A percentile compares a stretch with the other conserved stretches of the same genome.
Conservation (phyloP, 768 basidiomycete species). For the Trametopsis cervina region DNA sequence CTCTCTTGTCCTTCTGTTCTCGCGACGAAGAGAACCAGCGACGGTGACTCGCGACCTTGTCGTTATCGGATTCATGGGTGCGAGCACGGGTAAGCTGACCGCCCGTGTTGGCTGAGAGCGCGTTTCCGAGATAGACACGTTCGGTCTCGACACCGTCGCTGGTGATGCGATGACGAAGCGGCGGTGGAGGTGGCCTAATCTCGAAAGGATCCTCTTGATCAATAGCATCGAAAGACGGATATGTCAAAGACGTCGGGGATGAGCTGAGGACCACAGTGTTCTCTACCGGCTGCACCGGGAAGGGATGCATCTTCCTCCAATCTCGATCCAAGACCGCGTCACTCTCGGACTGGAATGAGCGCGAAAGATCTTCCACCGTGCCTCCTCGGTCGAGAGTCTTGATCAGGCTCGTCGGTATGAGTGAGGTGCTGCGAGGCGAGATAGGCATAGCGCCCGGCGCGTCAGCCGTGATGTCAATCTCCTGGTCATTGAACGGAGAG, state of each 20-base stretch:
- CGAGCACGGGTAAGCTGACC: constrained; percentile 12
- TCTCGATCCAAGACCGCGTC: constrained; percentile 46
- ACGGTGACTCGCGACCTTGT: constrained; percentile 30
- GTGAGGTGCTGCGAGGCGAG: constrained; percentile 38
- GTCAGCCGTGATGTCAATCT: constrained; percentile 18
- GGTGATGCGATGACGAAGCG: constrained; percentile 23
- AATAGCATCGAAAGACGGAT: constrained; percentile 22
- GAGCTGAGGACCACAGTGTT: constrained; percentile 24
- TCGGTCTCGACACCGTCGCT: constrained; percentile 20
- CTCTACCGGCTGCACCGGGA: constrained; percentile 20
- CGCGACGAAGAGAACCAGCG: constrained; percentile 41
- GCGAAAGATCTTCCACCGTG: constrained; percentile 26
- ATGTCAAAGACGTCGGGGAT: constrained; percentile 36
- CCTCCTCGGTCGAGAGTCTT: constrained; percentile 39
- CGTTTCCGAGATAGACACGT: constrained; percentile 14
- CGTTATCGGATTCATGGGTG: constrained; percentile 15
- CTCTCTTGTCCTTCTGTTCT: constrained; percentile 49
- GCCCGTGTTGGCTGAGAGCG: constrained; percentile 17
- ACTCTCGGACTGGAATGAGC: constrained; percentile 46
- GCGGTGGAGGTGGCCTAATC: constrained; percentile 27
- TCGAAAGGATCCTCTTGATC: constrained; percentile 43
- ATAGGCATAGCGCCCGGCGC: constrained; percentile 24
- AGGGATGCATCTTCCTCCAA: constrained; percentile 34
- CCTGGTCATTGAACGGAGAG: constrained; percentile 47
- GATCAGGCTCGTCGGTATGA: constrained; percentile 52